Evolutionary conservation across 2,329 filamentous ascomycete genomes (phyloP).

Genomic region (Juglanconis juglandina): DNA sequence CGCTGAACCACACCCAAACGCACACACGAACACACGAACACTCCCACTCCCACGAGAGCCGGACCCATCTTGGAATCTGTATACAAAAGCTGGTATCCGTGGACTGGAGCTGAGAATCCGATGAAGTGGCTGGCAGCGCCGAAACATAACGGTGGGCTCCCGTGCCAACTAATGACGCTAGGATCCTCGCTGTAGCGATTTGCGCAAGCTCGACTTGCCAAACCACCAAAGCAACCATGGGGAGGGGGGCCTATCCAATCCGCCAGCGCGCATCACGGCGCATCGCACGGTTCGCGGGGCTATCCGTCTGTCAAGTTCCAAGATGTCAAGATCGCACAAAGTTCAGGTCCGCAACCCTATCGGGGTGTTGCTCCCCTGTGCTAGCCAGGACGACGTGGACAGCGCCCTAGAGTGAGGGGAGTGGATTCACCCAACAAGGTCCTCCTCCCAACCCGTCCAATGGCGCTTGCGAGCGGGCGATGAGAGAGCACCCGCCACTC

Average conservation of each 20-base stretch:
- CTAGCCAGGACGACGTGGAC: constrained; percentile 9
- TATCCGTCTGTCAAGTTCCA: background rate
- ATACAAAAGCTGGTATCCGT: too few species aligned
- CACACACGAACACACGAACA: background rate
- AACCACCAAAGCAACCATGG: background rate
- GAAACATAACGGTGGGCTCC: background rate
- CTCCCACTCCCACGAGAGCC: background rate
- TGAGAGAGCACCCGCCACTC: background rate
- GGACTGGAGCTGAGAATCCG: background rate
- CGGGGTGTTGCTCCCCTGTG: background rate
- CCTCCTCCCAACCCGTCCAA: constrained; percentile 15
- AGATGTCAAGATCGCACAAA: background rate
- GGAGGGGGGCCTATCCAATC: constrained; percentile 11
- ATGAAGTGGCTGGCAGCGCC: background rate
- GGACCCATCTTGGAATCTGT: too few species aligned
- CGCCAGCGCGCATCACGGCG: background rate
- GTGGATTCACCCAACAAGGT: constrained; percentile 6
- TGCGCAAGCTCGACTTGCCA: constrained; percentile 14
- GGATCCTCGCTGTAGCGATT: constrained; percentile 8
- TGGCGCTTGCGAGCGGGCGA: constrained; percentile 19
- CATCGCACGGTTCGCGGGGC: background rate
- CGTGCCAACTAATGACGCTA: background rate
- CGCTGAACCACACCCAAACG: background rate
- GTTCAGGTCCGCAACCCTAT: background rate
- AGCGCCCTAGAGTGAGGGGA: constrained; percentile 2